Evolutionary conservation across 352 stramenopile species (phyloP).

Genomic region (Phytophthora kernoviae): DNA sequence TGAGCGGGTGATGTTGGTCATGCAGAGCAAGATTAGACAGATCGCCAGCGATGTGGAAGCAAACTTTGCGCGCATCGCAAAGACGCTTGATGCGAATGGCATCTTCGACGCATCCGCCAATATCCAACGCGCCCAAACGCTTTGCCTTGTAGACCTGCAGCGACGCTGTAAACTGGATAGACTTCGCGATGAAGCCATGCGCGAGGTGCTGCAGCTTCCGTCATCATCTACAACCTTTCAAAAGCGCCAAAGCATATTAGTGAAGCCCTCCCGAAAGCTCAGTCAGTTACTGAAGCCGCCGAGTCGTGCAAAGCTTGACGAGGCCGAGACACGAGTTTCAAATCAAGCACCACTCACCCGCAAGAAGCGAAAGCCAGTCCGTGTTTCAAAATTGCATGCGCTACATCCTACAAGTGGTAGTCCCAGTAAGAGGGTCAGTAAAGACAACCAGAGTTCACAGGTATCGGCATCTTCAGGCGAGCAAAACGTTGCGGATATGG

Average conservation of each 20-base stretch:
- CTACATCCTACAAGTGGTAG: background rate
- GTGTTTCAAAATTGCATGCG: conserved; percentile 15
- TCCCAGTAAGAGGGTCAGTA: conserved; percentile 10
- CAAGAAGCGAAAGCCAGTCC: conserved; percentile 19
- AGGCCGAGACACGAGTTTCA: background rate
- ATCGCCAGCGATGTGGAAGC: conserved; percentile 63
- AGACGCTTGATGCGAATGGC: conserved; percentile 60
- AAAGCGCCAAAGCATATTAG: conserved; percentile 2
- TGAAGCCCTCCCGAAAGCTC: conserved; percentile 16
- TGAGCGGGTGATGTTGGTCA: conserved; percentile 70
- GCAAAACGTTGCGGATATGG: conserved; percentile 1
- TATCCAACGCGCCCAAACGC: conserved; percentile 57
- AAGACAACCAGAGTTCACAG: conserved; percentile 8
- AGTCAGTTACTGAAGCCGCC: conserved; percentile 22
- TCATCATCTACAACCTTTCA: conserved; percentile 2
- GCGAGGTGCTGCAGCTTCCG: conserved; percentile 45
- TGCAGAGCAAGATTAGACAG: conserved; percentile 72
- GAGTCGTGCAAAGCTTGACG: background rate
- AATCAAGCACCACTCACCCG: background rate
- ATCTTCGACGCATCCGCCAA: conserved; percentile 73
- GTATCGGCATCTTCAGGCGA: background rate
- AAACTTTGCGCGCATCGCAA: conserved; percentile 56
- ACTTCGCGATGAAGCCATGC: conserved; percentile 65
- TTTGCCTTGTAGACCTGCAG: conserved; percentile 77
- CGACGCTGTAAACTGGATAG: conserved; percentile 64